Evolutionary conservation across 2,329 filamentous ascomycete genomes (phyloP).

Genomic region (Claviceps digitariae): DNA sequence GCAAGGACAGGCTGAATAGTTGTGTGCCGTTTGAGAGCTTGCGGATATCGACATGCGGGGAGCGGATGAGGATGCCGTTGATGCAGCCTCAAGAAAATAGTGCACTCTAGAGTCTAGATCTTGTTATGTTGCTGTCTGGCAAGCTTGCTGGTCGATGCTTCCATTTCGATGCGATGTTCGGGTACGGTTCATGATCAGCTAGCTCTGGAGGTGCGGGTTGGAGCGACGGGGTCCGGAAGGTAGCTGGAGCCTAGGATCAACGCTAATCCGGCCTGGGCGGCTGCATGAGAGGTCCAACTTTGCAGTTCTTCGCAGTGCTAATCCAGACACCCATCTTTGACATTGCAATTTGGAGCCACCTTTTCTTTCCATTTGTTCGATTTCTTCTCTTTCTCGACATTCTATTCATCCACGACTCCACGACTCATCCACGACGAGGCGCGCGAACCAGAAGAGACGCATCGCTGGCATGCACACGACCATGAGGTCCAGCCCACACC

Average conservation of each 20-base stretch:
- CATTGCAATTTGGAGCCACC: neutral
- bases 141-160: neutral
- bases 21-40: neutral
- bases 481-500: too few species aligned
- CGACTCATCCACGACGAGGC: neutral
- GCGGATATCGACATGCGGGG: neutral
- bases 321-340: too few species aligned
- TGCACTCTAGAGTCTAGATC: neutral
- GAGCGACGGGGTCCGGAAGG: too few species aligned
- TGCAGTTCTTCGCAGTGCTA: too few species aligned
- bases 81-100: neutral
- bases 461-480: too few species aligned
- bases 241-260: neutral
- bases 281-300: too few species aligned
- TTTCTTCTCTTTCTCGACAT: neutral
- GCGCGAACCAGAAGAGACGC: neutral
- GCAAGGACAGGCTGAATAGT: constrained; percentile 4
- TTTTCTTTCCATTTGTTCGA: neutral
- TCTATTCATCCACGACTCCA: too few species aligned
- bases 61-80: neutral
- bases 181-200: neutral
- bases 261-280: neutral
- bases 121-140: neutral
- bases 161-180: neutral
- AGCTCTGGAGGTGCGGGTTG: neutral